Conservation (phyloP, 768 basidiomycete genomes). For the Phylloporus sp. region DNA sequence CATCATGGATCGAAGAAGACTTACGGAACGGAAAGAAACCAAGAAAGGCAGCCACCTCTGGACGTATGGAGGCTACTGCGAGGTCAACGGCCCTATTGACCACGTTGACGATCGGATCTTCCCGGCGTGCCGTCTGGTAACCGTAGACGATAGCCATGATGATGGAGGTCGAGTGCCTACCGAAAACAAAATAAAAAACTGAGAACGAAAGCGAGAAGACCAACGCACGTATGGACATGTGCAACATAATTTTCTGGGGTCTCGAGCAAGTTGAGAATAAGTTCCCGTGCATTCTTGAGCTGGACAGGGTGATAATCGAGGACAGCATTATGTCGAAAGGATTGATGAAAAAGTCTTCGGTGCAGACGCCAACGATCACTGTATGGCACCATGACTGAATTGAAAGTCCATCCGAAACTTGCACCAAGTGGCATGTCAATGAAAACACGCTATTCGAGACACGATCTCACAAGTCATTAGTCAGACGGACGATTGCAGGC, state of each 20-base stretch:
- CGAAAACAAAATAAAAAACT: background rate
- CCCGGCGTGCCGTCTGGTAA: slow-evolving; percentile 20
- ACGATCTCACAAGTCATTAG: slow-evolving; percentile 26
- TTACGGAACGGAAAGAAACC: slow-evolving; percentile 36
- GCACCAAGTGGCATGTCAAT: background rate
- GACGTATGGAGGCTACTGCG: slow-evolving; percentile 18
- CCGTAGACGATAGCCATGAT: slow-evolving; percentile 32
- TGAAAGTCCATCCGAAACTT: slow-evolving; percentile 29
- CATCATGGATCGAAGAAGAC: background rate
- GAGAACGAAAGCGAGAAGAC: background rate
- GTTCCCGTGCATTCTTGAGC: slow-evolving; percentile 23
- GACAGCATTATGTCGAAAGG: slow-evolving; percentile 21
- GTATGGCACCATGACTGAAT: slow-evolving; percentile 27
- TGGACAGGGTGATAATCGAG: slow-evolving; percentile 20
- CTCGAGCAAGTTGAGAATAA: slow-evolving; percentile 24
- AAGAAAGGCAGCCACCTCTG: slow-evolving; percentile 31
- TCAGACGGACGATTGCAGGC: slow-evolving; percentile 26
- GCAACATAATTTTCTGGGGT: slow-evolving; percentile 11
- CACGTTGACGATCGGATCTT: slow-evolving; percentile 25
- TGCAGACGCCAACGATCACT: slow-evolving; percentile 28
- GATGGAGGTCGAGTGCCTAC: slow-evolving; percentile 23
- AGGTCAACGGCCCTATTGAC: slow-evolving; percentile 24
- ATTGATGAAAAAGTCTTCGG: slow-evolving; percentile 26
- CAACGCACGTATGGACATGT: slow-evolving; percentile 25
- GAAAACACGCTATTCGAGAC: background rate